Conservation (phyloP, 768 basidiomycete genomes). For the Tricholoma terreum region DNA sequence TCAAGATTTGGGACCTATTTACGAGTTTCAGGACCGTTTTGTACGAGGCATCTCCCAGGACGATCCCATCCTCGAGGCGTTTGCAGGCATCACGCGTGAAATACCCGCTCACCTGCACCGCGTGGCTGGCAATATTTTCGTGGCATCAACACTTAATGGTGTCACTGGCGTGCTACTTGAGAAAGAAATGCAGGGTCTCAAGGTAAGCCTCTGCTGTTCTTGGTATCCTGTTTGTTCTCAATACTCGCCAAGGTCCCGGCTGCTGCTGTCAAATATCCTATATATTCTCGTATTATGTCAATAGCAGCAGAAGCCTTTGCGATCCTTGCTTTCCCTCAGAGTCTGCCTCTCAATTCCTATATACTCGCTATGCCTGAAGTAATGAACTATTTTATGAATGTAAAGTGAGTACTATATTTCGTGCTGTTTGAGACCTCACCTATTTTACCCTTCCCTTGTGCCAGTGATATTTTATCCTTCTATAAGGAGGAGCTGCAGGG, state of each 20-base stretch:
- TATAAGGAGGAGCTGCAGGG: slow-evolving; percentile 38
- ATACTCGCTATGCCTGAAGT: slow-evolving; percentile 38
- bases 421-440: too few species aligned
- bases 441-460: not conserved
- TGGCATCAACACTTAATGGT: slow-evolving; percentile 33
- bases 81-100: slow-evolving; percentile 31
- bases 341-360: slow-evolving; percentile 29
- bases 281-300: slow-evolving; percentile 25
- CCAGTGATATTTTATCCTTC: slow-evolving; percentile 39
- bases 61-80: slow-evolving; percentile 27
- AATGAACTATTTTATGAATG: slow-evolving; percentile 28
- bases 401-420: slow-evolving; percentile 32
- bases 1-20: slow-evolving; percentile 22
- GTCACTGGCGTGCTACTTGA: slow-evolving; percentile 33
- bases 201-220: slow-evolving; percentile 12
- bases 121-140: slow-evolving; percentile 32
- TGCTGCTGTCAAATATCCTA: slow-evolving; percentile 17
- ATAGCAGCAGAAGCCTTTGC: slow-evolving; percentile 34
- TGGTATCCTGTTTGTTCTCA: not conserved
- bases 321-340: slow-evolving; percentile 33
- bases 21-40: slow-evolving; percentile 33
- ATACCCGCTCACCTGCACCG: slow-evolving; percentile 25
- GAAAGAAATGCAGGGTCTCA: slow-evolving; percentile 24
- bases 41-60: slow-evolving; percentile 23
- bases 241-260: slow-evolving; percentile 4